Evolutionary conservation across 2,329 filamentous ascomycete species (phyloP), one percentile per base, ranked within the genome.

Genomic region (Rugonectria rugulosa): DNA sequence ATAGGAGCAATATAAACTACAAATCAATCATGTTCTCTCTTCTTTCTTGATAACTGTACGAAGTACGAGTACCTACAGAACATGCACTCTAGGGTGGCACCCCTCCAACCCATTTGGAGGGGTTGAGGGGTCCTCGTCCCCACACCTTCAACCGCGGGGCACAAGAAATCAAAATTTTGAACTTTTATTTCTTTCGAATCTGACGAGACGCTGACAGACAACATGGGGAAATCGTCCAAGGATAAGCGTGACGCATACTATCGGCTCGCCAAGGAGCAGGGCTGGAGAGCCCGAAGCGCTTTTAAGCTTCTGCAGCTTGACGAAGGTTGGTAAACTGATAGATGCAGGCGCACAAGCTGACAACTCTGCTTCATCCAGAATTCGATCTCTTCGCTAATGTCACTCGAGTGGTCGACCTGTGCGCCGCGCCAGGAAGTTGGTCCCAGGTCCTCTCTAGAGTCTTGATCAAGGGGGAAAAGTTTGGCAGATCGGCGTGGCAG

Each of bases 191-290:
- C 41, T 37, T 17, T 11, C n/a, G 36, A 20, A 34, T 40, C 48
- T 32, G 10, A n/a, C 12, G 6, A 14, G 50, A 10, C 23, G 17
- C 46, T 53, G 38, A 36, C 24, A 17, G 19, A 46, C 61, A 75
- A 38, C 24, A 96, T 97, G 93, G 93, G 93, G 2, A 98, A 98
- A 74, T 97, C 95, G 2, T 98, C 94, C 42, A 99, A 99, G 76
- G 95, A 99, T 72, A 99, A 99, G 78, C 90, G 95, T 48, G 95
- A 99, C 74, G 93, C 93, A 40, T 99, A 99, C 77, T 99, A 99
- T 71, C 87, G 95, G 49, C 89, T 99, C 8, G 95, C 95, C 15
- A 99, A 99, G 77, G 95, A 99, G 75, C 95, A 99, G 80, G 96
- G 96, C 62, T 99, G 95, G 94, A 90, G 95, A 29, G 95, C 95